Base-by-base conservation (phyloP, 306 rosid species). In the Adenanthera pavonina region DNA sequence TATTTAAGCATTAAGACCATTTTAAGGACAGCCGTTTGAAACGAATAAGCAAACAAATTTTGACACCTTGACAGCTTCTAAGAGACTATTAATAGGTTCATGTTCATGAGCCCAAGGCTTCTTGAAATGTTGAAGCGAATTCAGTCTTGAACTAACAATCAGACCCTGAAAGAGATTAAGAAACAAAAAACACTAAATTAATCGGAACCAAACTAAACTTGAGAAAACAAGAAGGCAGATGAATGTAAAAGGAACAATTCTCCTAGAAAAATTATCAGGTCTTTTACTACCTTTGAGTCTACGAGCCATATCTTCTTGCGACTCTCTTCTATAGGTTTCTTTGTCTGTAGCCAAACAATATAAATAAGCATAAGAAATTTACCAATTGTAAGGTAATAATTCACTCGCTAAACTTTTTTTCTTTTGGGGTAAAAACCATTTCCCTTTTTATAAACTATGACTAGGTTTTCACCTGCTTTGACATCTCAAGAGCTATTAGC, bases 91-190 rank as follows among this genome's bases (percentile, higher is more conserved):
- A 60, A 85, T 85, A 61, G 95, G 93, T 69, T 91, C 89, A 56
- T 91, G 95, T 70, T 91, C 95, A 70, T 91, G 95, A 84, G 95
- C 95, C 95, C 95, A 91, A 78, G 95, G 95, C 85, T 89, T 71
- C 95, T 91, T 91, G 74, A 91, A 91, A 77, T 88, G 82, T 65
- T 87, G 95, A 83, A 91, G 95, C 36, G 95, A 89, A 5, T 88
- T 87, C 78, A 87, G 89, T 19, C 95, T 89, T 30, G 95, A 91
- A 85, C 79, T 66, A 76, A 91, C 92, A 76, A 91, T 87, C 75
- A 91, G 84, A 81, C 95, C 95, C 95, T 91, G 91, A 61, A 89
- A 66, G 36, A 83, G 69, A n/a, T 69, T 44, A 47, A 40, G 3
- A 14, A 65, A 19, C 8, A 61, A 74, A 38, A 52, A 49, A 54